A percentile compares a stretch with the other conserved stretches of the same genome.
Evolutionary conservation across 768 basidiomycete genomes (phyloP).

Genomic region (Stropharia rugosoannulata): DNA sequence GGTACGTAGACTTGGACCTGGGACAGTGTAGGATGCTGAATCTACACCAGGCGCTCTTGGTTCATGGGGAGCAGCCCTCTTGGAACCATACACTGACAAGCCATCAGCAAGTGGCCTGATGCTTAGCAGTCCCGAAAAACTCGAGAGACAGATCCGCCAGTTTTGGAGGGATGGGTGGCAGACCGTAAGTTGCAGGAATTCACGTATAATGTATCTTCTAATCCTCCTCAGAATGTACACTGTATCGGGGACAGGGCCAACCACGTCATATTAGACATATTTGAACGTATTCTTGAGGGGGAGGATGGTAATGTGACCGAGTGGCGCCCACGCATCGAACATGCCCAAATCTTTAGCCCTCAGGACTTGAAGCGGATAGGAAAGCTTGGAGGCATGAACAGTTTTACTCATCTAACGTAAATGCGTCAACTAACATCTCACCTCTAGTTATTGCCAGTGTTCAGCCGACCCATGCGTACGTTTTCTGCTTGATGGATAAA

Average conservation of each 20-base stretch:
- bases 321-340: constrained; percentile 83
- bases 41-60: constrained; percentile 71
- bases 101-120: constrained; percentile 72
- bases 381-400: constrained; percentile 63
- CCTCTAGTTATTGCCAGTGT: constrained; percentile 86
- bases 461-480: constrained; percentile 90
- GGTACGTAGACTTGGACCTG: constrained; percentile 36
- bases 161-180: constrained; percentile 82
- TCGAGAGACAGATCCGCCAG: constrained; percentile 52
- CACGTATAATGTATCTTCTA: not conserved
- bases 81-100: constrained; percentile 82
- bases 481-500: constrained; percentile 4
- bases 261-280: constrained; percentile 78
- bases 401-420: not conserved
- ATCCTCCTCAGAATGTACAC: constrained; percentile 68
- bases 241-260: constrained; percentile 91
- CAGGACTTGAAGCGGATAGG: constrained; percentile 72
- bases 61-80: constrained; percentile 88
- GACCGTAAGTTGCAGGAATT: constrained; percentile 52
- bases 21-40: not conserved
- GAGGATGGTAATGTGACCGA: constrained; percentile 36
- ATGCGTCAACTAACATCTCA: not conserved
- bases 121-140: constrained; percentile 49
- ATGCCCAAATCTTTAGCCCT: constrained; percentile 82
- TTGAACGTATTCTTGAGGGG: constrained; percentile 57